phyloP scores from a whole-genome alignment of 352 stramenopile genomes.

The Phytophthora citricola region DNA sequence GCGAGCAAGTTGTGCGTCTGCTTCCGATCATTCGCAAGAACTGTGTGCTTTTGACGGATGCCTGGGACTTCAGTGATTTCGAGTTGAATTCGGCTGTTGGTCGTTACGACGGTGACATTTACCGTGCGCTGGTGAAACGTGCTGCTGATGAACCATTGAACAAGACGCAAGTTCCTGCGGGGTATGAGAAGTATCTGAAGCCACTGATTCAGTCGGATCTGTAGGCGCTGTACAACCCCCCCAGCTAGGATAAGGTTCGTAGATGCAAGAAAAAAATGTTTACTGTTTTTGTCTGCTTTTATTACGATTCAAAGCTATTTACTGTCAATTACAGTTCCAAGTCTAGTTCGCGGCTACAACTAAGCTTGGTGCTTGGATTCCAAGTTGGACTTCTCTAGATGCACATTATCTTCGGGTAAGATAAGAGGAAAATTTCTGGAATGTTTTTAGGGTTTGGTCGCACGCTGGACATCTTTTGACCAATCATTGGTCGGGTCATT shows the following conservation, averaged over 20 bases:
- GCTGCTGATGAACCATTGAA: constrained; percentile 60
- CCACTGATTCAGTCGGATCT: constrained; percentile 37
- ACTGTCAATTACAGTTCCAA: too few species aligned
- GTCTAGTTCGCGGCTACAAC: too few species aligned
- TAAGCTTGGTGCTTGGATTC: too few species aligned
- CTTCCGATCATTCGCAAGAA: constrained; percentile 55
- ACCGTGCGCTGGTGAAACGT: constrained; percentile 55
- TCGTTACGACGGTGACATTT: constrained; percentile 65
- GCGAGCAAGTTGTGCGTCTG: constrained; percentile 41
- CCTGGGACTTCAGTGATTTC: constrained; percentile 68
- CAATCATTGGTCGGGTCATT: constrained; percentile 5
- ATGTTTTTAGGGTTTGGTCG: not conserved
- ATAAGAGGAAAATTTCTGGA: too few species aligned
- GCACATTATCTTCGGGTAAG: too few species aligned
- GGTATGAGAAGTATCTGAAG: constrained; percentile 51
- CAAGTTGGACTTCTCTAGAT: too few species aligned
- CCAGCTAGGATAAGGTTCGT: not conserved
- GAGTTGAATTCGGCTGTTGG: constrained; percentile 73
- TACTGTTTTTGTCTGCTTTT: not conserved
- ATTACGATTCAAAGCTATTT: too few species aligned
- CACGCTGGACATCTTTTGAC: not conserved
- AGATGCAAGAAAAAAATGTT: not conserved
- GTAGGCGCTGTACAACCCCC: not conserved
- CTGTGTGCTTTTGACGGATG: constrained; percentile 52
- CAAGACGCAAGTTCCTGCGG: constrained; percentile 48